Evolutionary conservation across 2,329 filamentous ascomycete genomes (phyloP), one percentile per base, ranked within the genome.

Genomic region (Tetracladium maxilliforme): DNA sequence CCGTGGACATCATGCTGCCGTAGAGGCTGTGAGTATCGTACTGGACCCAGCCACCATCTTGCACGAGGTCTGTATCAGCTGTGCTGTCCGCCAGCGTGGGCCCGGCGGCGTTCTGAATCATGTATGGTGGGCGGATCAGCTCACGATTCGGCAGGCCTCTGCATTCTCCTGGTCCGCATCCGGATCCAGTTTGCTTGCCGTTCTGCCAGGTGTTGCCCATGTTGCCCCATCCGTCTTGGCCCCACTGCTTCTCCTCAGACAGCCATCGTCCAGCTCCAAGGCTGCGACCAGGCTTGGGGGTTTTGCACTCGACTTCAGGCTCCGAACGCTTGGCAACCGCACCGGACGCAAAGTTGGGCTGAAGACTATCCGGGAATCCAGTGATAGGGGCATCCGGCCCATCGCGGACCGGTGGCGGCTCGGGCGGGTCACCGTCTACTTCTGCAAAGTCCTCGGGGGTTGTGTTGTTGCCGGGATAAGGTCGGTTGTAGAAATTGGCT

Each of bases 11-110:
- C 70, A 81, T 72, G 6, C 67, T 65, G 2, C 80, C 80, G 44
- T 80, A 83, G 2, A 84, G 48, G 37, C 84, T 84, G 45, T 86
- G 80, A 0, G 71, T 78, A 36, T 86, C 80, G 41, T 80, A 82
- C 45, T 79, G 69, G 12, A 59, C 56, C 19, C 72, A 52, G 2
- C 76, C 76, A 30, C 77, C 72, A 21, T 69, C 59, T 43, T 82
- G 76, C 7, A 73, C 60, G 7, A 81, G 50, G 40, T 81, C 65
- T 1, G 75, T 78, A 33, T 69, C 59, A 26, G 81, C 64, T 0
- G 77, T 73, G 39, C 66, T 58, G 44, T 68, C 66, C 1, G 57
- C 58, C 14, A 64, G 46, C 3, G 53, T 56, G 21, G 61, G 61
- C 19, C 54, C 44, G 6, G 42, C 54, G 3, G 51, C 53, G 43